Conservation (phyloP, 2,329 filamentous ascomycete species). For the Xenoacremonium recifei region DNA sequence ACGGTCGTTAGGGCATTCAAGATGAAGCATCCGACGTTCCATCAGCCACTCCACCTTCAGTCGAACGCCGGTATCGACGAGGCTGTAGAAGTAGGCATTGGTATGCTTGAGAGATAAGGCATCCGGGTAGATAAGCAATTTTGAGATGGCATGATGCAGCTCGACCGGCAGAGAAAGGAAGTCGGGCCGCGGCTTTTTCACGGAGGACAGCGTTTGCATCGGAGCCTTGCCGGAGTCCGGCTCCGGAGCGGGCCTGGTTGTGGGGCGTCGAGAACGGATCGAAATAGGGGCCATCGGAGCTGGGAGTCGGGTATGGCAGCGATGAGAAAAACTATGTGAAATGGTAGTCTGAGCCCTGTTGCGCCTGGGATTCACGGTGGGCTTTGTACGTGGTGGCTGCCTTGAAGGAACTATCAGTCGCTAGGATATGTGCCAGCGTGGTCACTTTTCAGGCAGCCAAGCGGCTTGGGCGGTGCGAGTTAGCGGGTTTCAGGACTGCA, state of each 20-base stretch:
- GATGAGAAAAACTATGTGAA: slow-evolving; percentile 1
- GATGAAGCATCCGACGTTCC: slow-evolving; percentile 58
- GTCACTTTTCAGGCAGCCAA: slow-evolving; percentile 19
- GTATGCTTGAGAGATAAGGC: slow-evolving; percentile 69
- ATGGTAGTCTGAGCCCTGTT: neutral
- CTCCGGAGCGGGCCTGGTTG: slow-evolving; percentile 15
- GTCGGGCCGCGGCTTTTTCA: neutral
- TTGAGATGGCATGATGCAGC: slow-evolving; percentile 62
- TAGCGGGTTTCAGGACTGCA: slow-evolving; percentile 19
- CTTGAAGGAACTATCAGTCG: slow-evolving; percentile 15
- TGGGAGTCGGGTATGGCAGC: slow-evolving; percentile 1
- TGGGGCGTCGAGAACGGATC: slow-evolving; percentile 22
- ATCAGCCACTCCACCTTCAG: slow-evolving; percentile 71
- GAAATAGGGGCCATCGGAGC: slow-evolving; percentile 18
- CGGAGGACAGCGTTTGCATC: no score
- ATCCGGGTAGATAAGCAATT: slow-evolving; percentile 65
- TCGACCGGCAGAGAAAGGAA: slow-evolving; percentile 60
- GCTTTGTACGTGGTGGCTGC: slow-evolving; percentile 27
- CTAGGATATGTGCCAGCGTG: slow-evolving; percentile 17
- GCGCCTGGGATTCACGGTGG: slow-evolving; percentile 4
- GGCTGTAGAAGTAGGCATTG: slow-evolving; percentile 58
- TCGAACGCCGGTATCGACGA: slow-evolving; percentile 64
- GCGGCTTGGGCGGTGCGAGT: slow-evolving; percentile 14
- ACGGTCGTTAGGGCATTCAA: slow-evolving; percentile 62
- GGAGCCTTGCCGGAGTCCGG: slow-evolving; percentile 2